Base-by-base conservation (phyloP, 176 grass and related monocot genomes). In the Eragrostis curvula region DNA sequence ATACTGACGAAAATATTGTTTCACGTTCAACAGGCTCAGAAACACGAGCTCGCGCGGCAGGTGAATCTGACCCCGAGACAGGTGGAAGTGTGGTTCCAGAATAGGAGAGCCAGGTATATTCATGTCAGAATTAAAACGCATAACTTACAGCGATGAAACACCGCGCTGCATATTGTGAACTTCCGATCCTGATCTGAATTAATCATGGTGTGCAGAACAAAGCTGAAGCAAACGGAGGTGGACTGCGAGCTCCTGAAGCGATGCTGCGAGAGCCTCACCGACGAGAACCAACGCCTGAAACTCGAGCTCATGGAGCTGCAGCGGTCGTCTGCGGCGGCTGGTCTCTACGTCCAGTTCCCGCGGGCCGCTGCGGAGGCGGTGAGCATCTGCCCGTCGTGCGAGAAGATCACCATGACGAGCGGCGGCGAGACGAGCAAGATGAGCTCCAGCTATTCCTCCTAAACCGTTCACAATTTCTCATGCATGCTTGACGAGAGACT, bases 11-110 rank as follows among this genome's bases (percentile, higher is more conserved):
- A 51, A 73, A 32, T 1, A 74, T 59, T 10, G 78, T 42, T 74
- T 21, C 57, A 6, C 23, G n/a, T 46, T 29, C 77, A 40, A 53
- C 86, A 97, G 94, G 70, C 44, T 80, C 74, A 89, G 73, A 97
- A 97, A 68, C 84, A 89, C 20, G 84, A 91, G 48, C 86, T 97
- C 14, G 83, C 94, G 1, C 16, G 71, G 64, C 83, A 85, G 75
- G 83, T 94, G 80, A 89, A 97, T 63, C 86, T 97, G 15, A 85
- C 44, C 9, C 48, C 91, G 5, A 86, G 94, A 56, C 94, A 97
- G 77, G 94, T 97, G 5, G 94, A 97, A 82, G 91, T 97, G 8
- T 97, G 94, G 94, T 97, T 97, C 73, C 94, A 97, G 64, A 97
- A 97, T 8, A 89, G 91, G 89, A 94, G 94, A 64, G 94, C 91